phyloP scores from a whole-genome alignment of 2,329 filamentous ascomycete species.

The Trichothecium sympodiale region DNA sequence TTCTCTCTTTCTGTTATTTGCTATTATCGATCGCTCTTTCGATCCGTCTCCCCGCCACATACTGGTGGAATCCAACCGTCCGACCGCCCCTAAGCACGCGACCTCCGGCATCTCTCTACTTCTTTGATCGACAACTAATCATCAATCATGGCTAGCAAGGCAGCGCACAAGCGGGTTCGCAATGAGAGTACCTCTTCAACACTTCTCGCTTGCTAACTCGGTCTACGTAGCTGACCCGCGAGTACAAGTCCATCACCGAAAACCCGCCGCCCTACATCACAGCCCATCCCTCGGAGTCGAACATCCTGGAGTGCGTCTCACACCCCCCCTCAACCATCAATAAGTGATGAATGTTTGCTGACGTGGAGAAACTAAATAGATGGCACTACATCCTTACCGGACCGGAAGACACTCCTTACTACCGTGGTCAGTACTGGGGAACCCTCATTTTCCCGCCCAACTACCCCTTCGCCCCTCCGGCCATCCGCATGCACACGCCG shows the following conservation, averaged over 20 bases:
- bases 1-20: too few species aligned
- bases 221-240: constrained; percentile 40
- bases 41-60: too few species aligned
- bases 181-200: neutral
- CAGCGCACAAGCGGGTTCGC: constrained; percentile 60
- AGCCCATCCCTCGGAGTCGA: constrained; percentile 80
- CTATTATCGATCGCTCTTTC: too few species aligned
- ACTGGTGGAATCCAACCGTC: too few species aligned
- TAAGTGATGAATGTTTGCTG: neutral
- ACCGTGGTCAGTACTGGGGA: constrained; percentile 95
- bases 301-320: constrained; percentile 69
- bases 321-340: neutral
- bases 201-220: neutral
- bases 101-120: too few species aligned
- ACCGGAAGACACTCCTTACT: constrained; percentile 86
- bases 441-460: constrained; percentile 90
- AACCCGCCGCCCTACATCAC: constrained; percentile 83
- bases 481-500: constrained; percentile 98
- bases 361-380: constrained; percentile 26
- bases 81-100: too few species aligned
- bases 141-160: constrained; percentile 54
- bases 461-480: constrained; percentile 93
- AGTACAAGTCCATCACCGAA: constrained; percentile 50
- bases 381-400: constrained; percentile 97
- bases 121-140: neutral